Evolutionary conservation across 768 basidiomycete genomes (phyloP).

Genomic region (Boletus sensibilis): DNA sequence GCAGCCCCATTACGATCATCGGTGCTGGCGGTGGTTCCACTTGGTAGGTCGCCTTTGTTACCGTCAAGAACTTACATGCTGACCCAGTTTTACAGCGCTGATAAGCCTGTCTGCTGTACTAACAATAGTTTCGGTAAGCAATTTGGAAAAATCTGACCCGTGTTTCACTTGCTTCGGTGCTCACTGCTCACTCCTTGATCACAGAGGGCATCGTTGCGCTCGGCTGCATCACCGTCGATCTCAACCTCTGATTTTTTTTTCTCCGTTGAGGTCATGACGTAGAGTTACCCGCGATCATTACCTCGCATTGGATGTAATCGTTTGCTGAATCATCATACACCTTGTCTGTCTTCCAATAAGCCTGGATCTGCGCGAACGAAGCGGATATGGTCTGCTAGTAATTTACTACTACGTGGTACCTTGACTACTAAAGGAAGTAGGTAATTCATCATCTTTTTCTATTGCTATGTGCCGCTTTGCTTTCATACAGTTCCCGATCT

Average conservation of each 20-base stretch:
- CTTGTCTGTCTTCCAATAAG: neutral
- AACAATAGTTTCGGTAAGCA: conserved; percentile 1
- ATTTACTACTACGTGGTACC: neutral
- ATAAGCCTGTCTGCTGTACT: neutral
- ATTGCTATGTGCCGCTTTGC: no score
- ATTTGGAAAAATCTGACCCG: neutral
- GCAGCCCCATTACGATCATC: neutral
- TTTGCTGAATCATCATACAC: neutral
- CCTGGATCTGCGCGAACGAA: neutral
- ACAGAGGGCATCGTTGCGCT: neutral
- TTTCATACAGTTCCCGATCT: neutral
- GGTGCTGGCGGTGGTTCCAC: neutral
- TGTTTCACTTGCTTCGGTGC: neutral
- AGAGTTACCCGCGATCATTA: neutral
- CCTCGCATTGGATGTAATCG: neutral
- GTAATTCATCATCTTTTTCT: neutral
- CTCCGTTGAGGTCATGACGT: neutral
- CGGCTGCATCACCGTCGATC: neutral
- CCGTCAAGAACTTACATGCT: neutral
- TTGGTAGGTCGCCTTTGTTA: neutral
- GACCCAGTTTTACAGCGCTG: neutral
- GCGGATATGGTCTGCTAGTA: neutral
- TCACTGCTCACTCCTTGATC: neutral
- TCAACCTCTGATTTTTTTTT: neutral
- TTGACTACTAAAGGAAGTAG: neutral